phyloP scores from a whole-genome alignment of 2,329 filamentous ascomycete genomes.

The Venturia pyrina region DNA sequence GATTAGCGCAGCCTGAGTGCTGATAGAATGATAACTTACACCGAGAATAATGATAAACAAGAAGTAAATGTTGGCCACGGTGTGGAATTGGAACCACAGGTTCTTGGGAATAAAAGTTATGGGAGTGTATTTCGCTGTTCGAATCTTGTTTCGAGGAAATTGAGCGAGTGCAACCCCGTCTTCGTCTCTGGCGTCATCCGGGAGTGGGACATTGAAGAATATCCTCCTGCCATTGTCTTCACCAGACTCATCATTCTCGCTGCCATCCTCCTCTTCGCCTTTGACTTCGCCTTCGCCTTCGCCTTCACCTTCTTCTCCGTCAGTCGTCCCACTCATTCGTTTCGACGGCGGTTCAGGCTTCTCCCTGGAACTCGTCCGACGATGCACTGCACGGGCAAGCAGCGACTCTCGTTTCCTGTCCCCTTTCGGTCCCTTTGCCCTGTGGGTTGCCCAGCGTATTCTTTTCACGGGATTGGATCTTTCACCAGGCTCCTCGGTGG shows the following conservation, averaged over 20 bases:
- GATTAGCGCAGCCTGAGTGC: constrained; percentile 13
- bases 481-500: constrained; percentile 33
- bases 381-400: constrained; percentile 59
- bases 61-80: constrained; percentile 97
- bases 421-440: constrained; percentile 65
- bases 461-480: constrained; percentile 59
- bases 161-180: constrained; percentile 61
- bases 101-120: constrained; percentile 95
- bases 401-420: constrained; percentile 73
- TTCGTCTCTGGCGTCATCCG: constrained; percentile 64
- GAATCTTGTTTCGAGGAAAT: constrained; percentile 89
- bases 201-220: constrained; percentile 80
- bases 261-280: constrained; percentile 11
- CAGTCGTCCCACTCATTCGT: constrained; percentile 3
- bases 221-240: constrained; percentile 46
- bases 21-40: constrained; percentile 48
- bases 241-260: not conserved
- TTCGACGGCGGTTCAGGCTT: not conserved
- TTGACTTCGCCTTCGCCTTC: constrained; percentile 29
- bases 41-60: constrained; percentile 89
- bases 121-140: constrained; percentile 94
- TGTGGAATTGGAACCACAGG: constrained; percentile 95
- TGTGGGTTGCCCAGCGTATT: constrained; percentile 93
- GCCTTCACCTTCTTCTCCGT: constrained; percentile 16
- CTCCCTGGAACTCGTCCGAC: constrained; percentile 38